Evolutionary conservation across 371 early-diverging fungal species (phyloP).

Genomic region (Syncephalis plumigaleata): DNA sequence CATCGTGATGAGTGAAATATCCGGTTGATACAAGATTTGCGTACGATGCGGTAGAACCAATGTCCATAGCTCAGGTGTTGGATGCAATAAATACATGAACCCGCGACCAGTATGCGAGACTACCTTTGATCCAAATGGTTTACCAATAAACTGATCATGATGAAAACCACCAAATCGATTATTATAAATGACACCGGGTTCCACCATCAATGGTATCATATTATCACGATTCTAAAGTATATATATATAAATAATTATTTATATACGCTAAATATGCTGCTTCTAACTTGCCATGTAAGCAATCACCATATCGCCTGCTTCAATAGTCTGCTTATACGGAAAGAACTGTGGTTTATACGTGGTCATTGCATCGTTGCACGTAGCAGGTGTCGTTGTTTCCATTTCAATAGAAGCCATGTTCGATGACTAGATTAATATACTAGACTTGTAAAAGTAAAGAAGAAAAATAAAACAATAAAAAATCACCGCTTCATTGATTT

Average conservation of each 20-base stretch:
- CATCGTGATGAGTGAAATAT: conserved; percentile 73
- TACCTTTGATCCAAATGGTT: conserved; percentile 64
- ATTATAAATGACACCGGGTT: conserved; percentile 33
- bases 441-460: no score
- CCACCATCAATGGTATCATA: conserved; percentile 14
- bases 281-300: conserved; percentile 26
- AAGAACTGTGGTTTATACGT: not conserved
- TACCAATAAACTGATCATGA: conserved; percentile 73
- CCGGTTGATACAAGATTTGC: conserved; percentile 85
- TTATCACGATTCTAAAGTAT: conserved; percentile 8
- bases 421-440: no score
- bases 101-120: conserved; percentile 53
- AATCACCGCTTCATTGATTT: no score
- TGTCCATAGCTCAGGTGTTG: conserved; percentile 95
- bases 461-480: no score
- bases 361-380: not conserved
- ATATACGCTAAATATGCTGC: not conserved
- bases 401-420: no score
- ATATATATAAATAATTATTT: not conserved
- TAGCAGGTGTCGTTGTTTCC: not conserved
- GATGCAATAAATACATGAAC: conserved; percentile 74
- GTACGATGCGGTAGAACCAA: conserved; percentile 82
- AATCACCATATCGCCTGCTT: conserved; percentile 41
- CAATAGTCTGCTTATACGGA: conserved; percentile 28
- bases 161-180: conserved; percentile 60